These are phyloP conservation scores for Byssochlamys sp. DNA, from an alignment of 2,329 filamentous ascomycete species.

Conservation along the genomic window DNA sequence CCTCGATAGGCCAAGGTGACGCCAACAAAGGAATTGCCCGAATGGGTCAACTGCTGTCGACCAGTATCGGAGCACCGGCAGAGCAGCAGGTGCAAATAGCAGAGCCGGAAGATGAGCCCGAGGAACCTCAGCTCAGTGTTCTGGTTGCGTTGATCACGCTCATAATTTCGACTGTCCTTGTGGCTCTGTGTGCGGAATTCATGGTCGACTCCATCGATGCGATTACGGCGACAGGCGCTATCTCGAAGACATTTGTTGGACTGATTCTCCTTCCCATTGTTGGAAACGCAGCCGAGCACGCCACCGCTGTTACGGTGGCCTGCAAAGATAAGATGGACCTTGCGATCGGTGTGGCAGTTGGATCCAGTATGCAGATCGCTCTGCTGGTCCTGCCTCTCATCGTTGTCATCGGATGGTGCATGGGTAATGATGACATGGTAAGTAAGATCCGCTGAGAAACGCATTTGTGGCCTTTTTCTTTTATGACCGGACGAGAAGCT, in stretches of 20 bases:
- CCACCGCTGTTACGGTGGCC: slow-evolving; percentile 52
- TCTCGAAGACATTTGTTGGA: slow-evolving; percentile 54
- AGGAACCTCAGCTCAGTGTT: slow-evolving; percentile 65
- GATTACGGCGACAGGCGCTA: slow-evolving; percentile 38
- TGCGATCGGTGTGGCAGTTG: slow-evolving; percentile 57
- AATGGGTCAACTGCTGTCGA: slow-evolving; percentile 43
- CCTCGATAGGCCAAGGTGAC: slow-evolving; percentile 42
- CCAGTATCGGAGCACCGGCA: slow-evolving; percentile 41
- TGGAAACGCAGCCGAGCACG: slow-evolving; percentile 58
- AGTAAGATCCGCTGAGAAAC: too few relatives aligned
- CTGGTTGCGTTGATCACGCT: slow-evolving; percentile 64
- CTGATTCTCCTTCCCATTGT: slow-evolving; percentile 57
- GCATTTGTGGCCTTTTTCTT: background rate
- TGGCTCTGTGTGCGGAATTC: slow-evolving; percentile 65
- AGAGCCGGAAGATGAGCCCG: slow-evolving; percentile 59
- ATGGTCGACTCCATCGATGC: slow-evolving; percentile 53
- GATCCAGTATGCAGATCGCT: slow-evolving; percentile 57
- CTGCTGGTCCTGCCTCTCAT: slow-evolving; percentile 52
- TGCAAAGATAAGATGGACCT: slow-evolving; percentile 61
- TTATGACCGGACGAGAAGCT: slow-evolving; percentile 3
- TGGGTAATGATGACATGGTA: slow-evolving; percentile 24
- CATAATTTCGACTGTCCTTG: slow-evolving; percentile 62
- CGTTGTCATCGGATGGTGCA: slow-evolving; percentile 53
- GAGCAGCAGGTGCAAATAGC: slow-evolving; percentile 36
- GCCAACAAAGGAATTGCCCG: slow-evolving; percentile 41